Base-by-base conservation (phyloP, 148 eudicot genomes). In the Gaultheria prostrata region DNA sequence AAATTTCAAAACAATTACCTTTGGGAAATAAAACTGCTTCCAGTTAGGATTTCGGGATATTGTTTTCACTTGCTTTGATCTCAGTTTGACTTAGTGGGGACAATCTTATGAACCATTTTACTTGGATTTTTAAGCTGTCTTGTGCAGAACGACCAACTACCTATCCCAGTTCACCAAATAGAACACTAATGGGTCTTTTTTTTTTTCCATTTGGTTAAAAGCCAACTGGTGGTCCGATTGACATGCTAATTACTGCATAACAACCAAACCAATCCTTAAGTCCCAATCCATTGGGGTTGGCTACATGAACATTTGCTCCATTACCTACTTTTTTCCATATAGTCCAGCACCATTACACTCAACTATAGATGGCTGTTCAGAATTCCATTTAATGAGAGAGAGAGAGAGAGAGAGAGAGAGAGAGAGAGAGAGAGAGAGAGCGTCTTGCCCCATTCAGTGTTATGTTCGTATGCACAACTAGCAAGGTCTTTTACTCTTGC, bases 391-490 rank as follows among this genome's bases (percentile, higher is more conserved):
- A n/a, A n/a, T n/a, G 18, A 54, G 13, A 54, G 59, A 54, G 21
- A 5, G 61, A 17, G 61, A 17, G 61, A 20, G 26, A 20, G 26
- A 57, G 24, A 57, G 8, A 57, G 63, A 57, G 63, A 54, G 59
- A 51, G 56, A 51, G 56, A 51, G 56, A 53, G 57, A 61, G 13
- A 61, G 32, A 63, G 32, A 63, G 70, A 70, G 6, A 94, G 98
- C 98, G 93, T 90, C n/a, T 89, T 90, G 82, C 98, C 98, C 98
- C 98, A 96, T 79, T 89, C 83, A 9, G 93, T 87, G 77, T 92
- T 89, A 18, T 89, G 43, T 81, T 96, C 98, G 83, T 78, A 93
- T n/a, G 88, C 81, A 65, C 91, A 92, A 81, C 89, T 87, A 82
- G 98, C 97, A 26, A 90, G 87, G 20, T 18, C 80, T 70, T 89